phyloP scores from a whole-genome alignment of 1,284 basidiomycete species.

The Pseudomicrostroma phylloplanum region DNA sequence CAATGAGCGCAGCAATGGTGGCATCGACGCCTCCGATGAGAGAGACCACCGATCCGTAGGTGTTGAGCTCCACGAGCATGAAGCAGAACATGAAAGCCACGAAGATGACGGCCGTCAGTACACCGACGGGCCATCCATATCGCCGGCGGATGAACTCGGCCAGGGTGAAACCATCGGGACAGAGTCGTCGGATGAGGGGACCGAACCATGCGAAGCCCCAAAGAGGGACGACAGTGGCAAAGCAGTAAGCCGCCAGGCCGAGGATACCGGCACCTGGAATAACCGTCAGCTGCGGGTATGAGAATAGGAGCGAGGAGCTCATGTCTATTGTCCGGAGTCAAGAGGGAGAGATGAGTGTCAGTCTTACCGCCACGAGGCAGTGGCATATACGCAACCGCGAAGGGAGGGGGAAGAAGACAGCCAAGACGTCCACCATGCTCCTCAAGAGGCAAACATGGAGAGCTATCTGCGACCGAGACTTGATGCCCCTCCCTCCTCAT shows the following conservation, averaged over 20 bases:
- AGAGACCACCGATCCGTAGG: constrained; percentile 41
- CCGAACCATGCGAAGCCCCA: constrained; percentile 49
- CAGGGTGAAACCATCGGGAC: constrained; percentile 50
- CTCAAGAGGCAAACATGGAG: no score
- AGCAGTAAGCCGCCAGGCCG: constrained; percentile 44
- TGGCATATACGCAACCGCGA: neutral
- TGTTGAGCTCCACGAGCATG: constrained; percentile 50
- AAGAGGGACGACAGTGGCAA: constrained; percentile 44
- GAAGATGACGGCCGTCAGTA: constrained; percentile 43
- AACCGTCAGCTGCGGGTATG: constrained; percentile 49
- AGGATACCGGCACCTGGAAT: constrained; percentile 47
- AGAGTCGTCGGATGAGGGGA: constrained; percentile 41
- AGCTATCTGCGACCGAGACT: no score
- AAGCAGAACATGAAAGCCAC: constrained; percentile 51
- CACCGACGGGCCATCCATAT: constrained; percentile 47
- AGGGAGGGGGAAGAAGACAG: neutral
- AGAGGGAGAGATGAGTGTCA: neutral
- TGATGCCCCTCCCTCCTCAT: no score
- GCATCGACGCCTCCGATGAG: constrained; percentile 38
- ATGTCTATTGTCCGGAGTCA: constrained; percentile 34
- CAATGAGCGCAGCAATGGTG: constrained; percentile 44
- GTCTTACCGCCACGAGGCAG: neutral
- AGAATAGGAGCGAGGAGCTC: constrained; percentile 48
- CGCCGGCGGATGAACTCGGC: constrained; percentile 47
- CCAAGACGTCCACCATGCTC: neutral